Base-by-base conservation (phyloP, 192 early-diverging fungal species). In the Coemansia sp. region DNA sequence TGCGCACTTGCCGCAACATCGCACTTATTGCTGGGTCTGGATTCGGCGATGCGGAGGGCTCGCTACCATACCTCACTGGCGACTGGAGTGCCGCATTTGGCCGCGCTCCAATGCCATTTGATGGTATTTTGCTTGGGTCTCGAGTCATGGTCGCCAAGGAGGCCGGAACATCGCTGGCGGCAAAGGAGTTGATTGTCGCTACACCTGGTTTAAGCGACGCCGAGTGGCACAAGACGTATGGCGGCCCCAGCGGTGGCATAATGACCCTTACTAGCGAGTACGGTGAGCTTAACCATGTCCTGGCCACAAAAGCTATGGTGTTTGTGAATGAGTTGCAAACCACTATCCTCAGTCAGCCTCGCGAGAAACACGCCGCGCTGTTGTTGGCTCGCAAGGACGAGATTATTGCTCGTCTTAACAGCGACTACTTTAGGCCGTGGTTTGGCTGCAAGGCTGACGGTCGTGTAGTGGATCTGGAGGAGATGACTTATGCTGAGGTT, bases 101-200 rank as follows among this genome's bases (percentile, higher is more conserved):
- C 57, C 88, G 87, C 64, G 90, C 94, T 10, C 90, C 94, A 41
- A 98, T 98, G 96, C 96, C 96, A 3, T 92, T 94, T 72, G 96
- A 98, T 72, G 96, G 95, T 80, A 84, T 97, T 31, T 80, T 98
- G 61, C 90, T 98, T 63, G 96, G 93, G n/a, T 97, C 95, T n/a
- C 92, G 93, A 64, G 87, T 97, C 61, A 95, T 98, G 94, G 94
- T 95, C 36, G 91, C 95, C 51, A 91, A 93, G 74, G 95, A 98
- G 78, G 89, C 88, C 46, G 76, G 87, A 39, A 90, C 95, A 3
- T 93, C 92, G 23, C 82, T 72, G 1, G 89, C 78, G 4, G 93
- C 90, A 51, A 98, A 97, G 85, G 82, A 95, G 72, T 87, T 94
- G 42, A 96, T 98, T 73, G 94, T 90, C 8, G 86, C 84, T 34